Evolutionary conservation across 768 basidiomycete species (phyloP).

Genomic region (Hericium rajendrae): DNA sequence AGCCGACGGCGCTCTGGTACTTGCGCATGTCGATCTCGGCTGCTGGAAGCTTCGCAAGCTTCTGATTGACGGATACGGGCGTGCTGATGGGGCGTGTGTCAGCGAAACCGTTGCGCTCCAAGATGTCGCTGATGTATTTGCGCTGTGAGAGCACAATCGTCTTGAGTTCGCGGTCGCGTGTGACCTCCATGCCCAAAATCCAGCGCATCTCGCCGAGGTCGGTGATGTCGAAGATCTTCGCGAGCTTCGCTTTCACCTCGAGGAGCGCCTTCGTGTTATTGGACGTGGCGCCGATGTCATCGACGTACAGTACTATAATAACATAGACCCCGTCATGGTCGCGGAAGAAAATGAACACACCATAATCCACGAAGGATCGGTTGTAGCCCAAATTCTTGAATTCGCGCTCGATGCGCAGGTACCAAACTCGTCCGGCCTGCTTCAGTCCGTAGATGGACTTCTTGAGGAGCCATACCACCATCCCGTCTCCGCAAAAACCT

Average conservation of each 20-base stretch:
- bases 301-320: constrained; percentile 14
- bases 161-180: not conserved
- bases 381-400: constrained; percentile 3
- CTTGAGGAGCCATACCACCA: not conserved
- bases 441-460: not conserved
- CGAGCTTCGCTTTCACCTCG: not conserved
- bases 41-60: not conserved
- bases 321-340: not conserved
- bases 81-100: not conserved
- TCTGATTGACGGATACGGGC: not conserved
- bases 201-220: not conserved
- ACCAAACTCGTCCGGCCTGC: not conserved
- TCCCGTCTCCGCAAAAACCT: not conserved
- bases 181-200: not conserved
- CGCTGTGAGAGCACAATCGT: not conserved
- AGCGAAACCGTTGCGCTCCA: not conserved
- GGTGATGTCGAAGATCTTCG: not conserved
- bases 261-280: not conserved
- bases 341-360: constrained; percentile 1
- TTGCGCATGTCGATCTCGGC: not conserved
- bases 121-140: not conserved
- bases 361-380: not conserved
- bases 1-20: not conserved
- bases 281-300: constrained; percentile 9
- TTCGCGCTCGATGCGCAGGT: constrained; percentile 1